These are phyloP conservation scores for Tuber magnatum DNA, from an alignment of 495 filamentous ascomycete species.

Conservation along the genomic window DNA sequence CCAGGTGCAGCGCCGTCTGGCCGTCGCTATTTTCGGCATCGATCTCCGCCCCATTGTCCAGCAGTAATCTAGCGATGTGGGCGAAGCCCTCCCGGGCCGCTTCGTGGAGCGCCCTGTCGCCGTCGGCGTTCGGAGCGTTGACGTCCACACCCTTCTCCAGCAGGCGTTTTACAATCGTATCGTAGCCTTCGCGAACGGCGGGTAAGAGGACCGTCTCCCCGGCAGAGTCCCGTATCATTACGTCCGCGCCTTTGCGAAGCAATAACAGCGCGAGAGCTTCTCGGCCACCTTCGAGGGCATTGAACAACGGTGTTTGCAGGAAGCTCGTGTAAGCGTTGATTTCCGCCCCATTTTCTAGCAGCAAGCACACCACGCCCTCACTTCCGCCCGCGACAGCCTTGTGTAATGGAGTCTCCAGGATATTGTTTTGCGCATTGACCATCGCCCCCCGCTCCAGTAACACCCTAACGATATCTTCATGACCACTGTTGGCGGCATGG, in stretches of 20 bases:
- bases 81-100: slow-evolving; percentile 2
- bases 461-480: slow-evolving; percentile 2
- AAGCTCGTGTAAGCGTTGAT: neutral
- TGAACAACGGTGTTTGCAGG: slow-evolving; percentile 1
- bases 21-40: slow-evolving; percentile 3
- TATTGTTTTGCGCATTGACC: neutral
- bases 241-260: slow-evolving; percentile 20
- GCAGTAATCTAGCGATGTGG: neutral
- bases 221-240: slow-evolving; percentile 15
- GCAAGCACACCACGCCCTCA: neutral
- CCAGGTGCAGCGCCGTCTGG: slow-evolving; percentile 2
- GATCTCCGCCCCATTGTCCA: neutral
- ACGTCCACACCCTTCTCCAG: neutral
- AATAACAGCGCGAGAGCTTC: neutral
- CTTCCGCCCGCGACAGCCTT: neutral
- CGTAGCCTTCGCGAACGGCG: slow-evolving; percentile 16
- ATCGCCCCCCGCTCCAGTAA: slow-evolving; percentile 5
- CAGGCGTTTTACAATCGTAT: neutral
- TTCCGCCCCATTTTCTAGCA: slow-evolving; percentile 4
- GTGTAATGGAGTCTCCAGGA: neutral
- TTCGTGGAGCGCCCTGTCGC: neutral
- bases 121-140: neutral
- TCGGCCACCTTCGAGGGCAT: slow-evolving; percentile 1
- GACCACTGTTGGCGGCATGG: neutral
- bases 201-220: slow-evolving; percentile 38